Conservation (phyloP, 495 filamentous ascomycete genomes). For the Recurvomyces mirabilis region DNA sequence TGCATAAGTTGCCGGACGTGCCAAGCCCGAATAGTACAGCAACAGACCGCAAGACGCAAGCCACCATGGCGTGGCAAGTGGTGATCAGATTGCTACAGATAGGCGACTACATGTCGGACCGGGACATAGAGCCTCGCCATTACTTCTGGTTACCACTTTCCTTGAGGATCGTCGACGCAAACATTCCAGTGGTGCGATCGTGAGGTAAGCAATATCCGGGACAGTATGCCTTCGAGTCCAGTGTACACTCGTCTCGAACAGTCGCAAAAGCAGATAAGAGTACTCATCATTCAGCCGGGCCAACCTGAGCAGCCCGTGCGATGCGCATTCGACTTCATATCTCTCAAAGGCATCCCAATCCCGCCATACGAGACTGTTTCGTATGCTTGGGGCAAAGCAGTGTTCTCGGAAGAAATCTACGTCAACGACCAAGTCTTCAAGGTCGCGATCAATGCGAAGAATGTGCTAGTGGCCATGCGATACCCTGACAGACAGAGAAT, state of each 20-base stretch:
- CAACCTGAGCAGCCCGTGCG: not conserved
- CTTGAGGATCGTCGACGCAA: no score
- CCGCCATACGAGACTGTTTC: not conserved
- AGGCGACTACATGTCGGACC: no score
- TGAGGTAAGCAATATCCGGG: no score
- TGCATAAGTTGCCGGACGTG: no score
- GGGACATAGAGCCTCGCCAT: no score
- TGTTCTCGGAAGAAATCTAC: not conserved
- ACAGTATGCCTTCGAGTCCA: no score
- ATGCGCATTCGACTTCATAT: not conserved
- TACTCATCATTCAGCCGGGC: not conserved
- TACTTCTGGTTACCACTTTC: no score
- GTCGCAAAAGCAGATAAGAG: not conserved
- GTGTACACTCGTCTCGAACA: not conserved
- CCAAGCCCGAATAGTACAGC: no score
- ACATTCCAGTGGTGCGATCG: no score
- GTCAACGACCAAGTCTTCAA: not conserved
- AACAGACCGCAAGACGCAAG: no score
- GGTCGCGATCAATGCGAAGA: not conserved
- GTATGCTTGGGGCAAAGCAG: not conserved
- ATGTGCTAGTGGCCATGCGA: not conserved
- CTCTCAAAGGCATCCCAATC: not conserved
- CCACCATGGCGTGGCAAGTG: no score
- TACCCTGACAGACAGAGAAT: not conserved
- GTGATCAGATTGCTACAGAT: no score